Evolutionary conservation across 352 stramenopile genomes (phyloP).

Genomic region (Globisporangium perplexum): DNA sequence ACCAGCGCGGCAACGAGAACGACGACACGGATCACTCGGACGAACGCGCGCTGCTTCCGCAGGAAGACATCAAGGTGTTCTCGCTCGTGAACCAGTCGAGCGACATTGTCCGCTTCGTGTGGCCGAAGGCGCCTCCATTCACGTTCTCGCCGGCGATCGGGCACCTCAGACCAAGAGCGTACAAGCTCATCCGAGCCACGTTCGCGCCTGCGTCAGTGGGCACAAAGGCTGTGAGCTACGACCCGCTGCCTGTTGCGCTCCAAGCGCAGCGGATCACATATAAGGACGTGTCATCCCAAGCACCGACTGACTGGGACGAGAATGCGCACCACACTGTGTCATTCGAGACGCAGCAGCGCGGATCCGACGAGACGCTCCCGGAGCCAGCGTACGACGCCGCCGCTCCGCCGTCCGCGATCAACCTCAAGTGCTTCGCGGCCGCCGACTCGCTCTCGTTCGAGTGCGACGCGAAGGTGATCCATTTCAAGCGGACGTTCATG

Average conservation of each 20-base stretch:
- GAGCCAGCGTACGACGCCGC: slow-evolving; percentile 50
- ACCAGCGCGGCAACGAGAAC: background rate
- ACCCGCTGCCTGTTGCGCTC: slow-evolving; percentile 31
- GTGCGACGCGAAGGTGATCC: slow-evolving; percentile 50
- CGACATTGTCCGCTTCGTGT: slow-evolving; percentile 69
- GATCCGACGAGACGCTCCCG: slow-evolving; percentile 18
- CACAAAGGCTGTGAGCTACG: slow-evolving; percentile 28
- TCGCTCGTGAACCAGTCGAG: slow-evolving; percentile 63
- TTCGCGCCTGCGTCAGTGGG: slow-evolving; percentile 38
- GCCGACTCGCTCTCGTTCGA: slow-evolving; percentile 56
- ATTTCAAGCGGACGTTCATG: slow-evolving; percentile 86
- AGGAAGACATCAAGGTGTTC: slow-evolving; percentile 63
- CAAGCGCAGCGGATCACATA: slow-evolving; percentile 55
- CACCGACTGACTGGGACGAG: slow-evolving; percentile 72
- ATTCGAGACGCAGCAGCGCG: slow-evolving; percentile 25
- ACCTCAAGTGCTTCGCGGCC: slow-evolving; percentile 56
- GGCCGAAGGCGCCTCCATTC: slow-evolving; percentile 48
- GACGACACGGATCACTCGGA: slow-evolving; percentile 4
- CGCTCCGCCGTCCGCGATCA: slow-evolving; percentile 26
- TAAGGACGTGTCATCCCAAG: slow-evolving; percentile 14
- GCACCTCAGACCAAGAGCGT: slow-evolving; percentile 50
- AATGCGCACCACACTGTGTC: slow-evolving; percentile 52
- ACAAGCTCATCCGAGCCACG: slow-evolving; percentile 69
- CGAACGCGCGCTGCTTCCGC: background rate
- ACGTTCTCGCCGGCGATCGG: slow-evolving; percentile 66